Conservation (phyloP, 2,329 filamentous ascomycete genomes). For the Neopestalotiopsis sp. region DNA sequence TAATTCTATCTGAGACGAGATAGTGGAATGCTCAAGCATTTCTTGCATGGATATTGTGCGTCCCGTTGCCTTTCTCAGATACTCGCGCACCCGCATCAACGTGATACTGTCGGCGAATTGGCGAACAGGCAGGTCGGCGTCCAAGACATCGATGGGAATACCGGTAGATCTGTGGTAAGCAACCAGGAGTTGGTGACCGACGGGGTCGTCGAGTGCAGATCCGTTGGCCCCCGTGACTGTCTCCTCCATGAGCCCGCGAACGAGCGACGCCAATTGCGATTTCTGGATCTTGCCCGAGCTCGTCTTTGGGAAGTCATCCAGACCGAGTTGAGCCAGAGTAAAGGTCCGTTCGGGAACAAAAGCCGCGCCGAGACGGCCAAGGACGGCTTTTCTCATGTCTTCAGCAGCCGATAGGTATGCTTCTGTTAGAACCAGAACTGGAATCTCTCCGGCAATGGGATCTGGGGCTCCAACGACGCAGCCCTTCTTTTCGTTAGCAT, state of each 20-base stretch:
- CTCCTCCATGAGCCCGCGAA: neutral
- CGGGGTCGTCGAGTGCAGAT: neutral
- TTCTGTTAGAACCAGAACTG: neutral
- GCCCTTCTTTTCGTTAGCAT: neutral
- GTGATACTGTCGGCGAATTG: constrained; percentile 5
- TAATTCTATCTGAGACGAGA: neutral
- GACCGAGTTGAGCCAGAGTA: neutral
- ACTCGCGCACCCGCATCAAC: neutral
- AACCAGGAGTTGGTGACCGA: neutral
- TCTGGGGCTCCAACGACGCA: neutral
- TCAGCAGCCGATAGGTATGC: neutral
- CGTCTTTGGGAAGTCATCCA: neutral
- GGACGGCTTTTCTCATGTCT: neutral
- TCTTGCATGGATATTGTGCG: neutral
- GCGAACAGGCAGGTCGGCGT: neutral
- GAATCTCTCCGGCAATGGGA: constrained; percentile 1
- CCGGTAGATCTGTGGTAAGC: constrained; percentile 5
- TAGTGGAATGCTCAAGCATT: neutral
- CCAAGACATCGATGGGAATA: neutral
- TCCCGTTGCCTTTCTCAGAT: neutral
- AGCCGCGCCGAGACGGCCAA: neutral
- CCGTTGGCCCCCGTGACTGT: neutral
- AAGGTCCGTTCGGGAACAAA: constrained; percentile 1
- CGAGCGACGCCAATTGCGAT: neutral
- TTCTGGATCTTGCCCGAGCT: constrained; percentile 5